phyloP scores from a whole-genome alignment of 257 asterid genomes.

The Cruciata laevipes region DNA sequence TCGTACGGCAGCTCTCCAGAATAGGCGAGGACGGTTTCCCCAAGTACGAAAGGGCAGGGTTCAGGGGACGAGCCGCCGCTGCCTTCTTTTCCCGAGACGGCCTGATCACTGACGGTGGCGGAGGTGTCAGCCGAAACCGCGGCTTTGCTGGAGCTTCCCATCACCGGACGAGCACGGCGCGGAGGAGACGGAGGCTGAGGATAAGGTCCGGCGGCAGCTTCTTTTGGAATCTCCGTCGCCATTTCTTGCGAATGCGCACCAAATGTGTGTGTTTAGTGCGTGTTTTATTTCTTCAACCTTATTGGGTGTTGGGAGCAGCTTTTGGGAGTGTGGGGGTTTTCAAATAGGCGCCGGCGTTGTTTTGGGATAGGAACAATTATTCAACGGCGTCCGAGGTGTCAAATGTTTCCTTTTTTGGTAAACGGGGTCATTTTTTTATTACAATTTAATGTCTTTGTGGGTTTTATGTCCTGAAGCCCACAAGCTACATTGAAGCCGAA shows the following conservation, averaged over 20 bases:
- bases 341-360: neutral
- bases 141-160: slow-evolving; percentile 20
- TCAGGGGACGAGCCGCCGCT: slow-evolving; percentile 22
- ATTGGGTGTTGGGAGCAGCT: neutral
- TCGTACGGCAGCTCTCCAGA: slow-evolving; percentile 41
- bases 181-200: neutral
- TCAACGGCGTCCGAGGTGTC: neutral
- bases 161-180: neutral
- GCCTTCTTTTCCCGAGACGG: slow-evolving; percentile 13
- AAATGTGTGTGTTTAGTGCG: neutral
- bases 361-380: neutral
- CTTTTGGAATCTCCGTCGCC: neutral
- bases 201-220: neutral
- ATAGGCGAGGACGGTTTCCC: slow-evolving; percentile 64
- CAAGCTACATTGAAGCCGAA: no score
- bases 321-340: neutral
- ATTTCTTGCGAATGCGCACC: neutral
- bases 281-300: neutral
- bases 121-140: slow-evolving; percentile 16
- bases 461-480: no score
- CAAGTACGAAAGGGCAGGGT: slow-evolving; percentile 33
- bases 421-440: no score
- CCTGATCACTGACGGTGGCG: slow-evolving; percentile 19
- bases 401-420: no score
- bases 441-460: no score